Conservation (phyloP, 495 filamentous ascomycete species). For the Pyronema omphalodes region DNA sequence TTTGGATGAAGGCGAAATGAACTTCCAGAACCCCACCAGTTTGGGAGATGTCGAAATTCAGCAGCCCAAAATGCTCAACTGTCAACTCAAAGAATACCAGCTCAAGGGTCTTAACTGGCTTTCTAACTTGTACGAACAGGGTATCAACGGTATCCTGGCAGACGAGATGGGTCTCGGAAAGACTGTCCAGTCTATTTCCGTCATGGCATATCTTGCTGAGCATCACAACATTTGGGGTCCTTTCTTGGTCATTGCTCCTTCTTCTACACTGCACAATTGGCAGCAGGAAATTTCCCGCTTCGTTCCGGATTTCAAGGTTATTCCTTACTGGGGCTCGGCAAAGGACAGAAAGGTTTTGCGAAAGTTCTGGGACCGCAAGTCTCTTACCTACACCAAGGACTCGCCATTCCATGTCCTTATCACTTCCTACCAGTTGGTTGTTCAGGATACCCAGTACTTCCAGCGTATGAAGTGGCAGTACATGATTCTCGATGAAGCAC, state of each 20-base stretch:
- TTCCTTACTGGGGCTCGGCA: constrained; percentile 93
- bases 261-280: constrained; percentile 97
- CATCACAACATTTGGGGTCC: constrained; percentile 96
- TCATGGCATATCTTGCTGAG: constrained; percentile 97
- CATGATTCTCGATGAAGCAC: constrained; percentile 97
- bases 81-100: constrained; percentile 94
- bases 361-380: constrained; percentile 98
- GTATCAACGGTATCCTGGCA: constrained; percentile 96
- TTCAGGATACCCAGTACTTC: constrained; percentile 88
- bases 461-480: constrained; percentile 99
- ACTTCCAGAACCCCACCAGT: constrained; percentile 96
- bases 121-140: constrained; percentile 95
- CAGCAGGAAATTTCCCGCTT: constrained; percentile 93
- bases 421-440: constrained; percentile 93
- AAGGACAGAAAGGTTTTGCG: constrained; percentile 88
- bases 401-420: constrained; percentile 89
- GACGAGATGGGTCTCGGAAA: constrained; percentile 99
- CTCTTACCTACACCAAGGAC: constrained; percentile 82
- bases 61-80: constrained; percentile 84
- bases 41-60: constrained; percentile 84
- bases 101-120: constrained; percentile 98
- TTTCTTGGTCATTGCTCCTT: constrained; percentile 89
- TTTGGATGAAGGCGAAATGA: constrained; percentile 79
- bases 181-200: constrained; percentile 95
- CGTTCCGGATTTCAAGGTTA: constrained; percentile 79